Evolutionary conservation across 345 rosid species (phyloP).

Genomic region (Brassica cretica): DNA sequence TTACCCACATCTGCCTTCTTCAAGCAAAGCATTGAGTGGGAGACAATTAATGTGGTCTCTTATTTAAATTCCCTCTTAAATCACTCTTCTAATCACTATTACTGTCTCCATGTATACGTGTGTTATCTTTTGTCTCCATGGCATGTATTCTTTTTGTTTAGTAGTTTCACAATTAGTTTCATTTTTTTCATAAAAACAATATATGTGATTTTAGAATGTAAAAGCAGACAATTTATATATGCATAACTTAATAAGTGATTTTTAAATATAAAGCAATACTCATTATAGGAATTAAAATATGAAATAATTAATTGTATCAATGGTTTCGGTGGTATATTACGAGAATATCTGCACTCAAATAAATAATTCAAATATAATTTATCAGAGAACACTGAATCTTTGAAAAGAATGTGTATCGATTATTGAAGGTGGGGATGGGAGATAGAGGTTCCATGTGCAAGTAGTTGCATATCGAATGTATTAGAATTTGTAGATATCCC

Average conservation of each 20-base stretch:
- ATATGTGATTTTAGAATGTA: not conserved
- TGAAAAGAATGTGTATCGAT: conserved; percentile 20
- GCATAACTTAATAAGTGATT: not conserved
- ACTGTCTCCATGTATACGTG: not conserved
- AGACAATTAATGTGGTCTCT: conserved; percentile 81
- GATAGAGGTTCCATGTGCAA: conserved; percentile 18
- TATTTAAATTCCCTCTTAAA: conserved; percentile 37
- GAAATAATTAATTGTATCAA: not conserved
- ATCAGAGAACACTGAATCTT: conserved; percentile 21
- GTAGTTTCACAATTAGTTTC: not conserved
- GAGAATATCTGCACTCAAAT: conserved; percentile 23
- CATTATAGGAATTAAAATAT: not conserved
- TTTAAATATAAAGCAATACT: not conserved
- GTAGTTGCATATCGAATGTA: conserved; percentile 3
- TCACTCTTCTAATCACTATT: conserved; percentile 39
- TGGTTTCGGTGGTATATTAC: conserved; percentile 26
- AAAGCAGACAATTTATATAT: not conserved
- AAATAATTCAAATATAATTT: not conserved
- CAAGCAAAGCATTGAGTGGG: conserved; percentile 72
- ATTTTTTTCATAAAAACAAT: not conserved
- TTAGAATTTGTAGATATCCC: conserved; percentile 17
- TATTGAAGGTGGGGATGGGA: conserved; percentile 9
- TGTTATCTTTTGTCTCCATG: not conserved
- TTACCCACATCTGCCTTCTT: conserved; percentile 62
- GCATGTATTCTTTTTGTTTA: not conserved